Conservation (phyloP, 1,139 yeast species). For the Ogataea hybrid region DNA sequence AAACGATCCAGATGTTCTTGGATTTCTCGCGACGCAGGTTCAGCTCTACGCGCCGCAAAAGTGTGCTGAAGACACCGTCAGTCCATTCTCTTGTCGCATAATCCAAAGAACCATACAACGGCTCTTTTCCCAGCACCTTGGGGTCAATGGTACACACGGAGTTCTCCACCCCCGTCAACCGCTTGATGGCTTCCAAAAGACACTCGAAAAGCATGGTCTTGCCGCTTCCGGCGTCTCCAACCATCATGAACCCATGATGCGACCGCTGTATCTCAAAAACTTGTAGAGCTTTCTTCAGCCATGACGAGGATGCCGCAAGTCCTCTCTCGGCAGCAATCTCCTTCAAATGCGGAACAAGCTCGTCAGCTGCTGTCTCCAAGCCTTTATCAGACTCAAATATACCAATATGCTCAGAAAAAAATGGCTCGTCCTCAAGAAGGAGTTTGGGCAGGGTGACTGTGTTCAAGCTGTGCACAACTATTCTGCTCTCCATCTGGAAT, state of each 20-base stretch:
- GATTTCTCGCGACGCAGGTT: conserved; percentile 58
- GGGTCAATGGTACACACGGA: conserved; percentile 60
- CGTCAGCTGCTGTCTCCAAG: conserved; percentile 1
- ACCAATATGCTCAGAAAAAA: conserved; percentile 35
- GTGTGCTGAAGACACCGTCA: conserved; percentile 79
- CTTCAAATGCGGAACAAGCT: conserved; percentile 21
- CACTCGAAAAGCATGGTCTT: conserved; percentile 59
- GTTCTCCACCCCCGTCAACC: conserved; percentile 35
- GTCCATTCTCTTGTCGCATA: conserved; percentile 85
- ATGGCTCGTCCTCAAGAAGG: conserved; percentile 45
- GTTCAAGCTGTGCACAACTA: conserved; percentile 52
- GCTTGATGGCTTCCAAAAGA: conserved; percentile 45
- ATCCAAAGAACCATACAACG: conserved; percentile 71
- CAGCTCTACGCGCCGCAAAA: conserved; percentile 58
- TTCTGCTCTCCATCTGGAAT: conserved; percentile 35
- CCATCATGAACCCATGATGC: conserved; percentile 79
- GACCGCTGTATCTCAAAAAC: conserved; percentile 59
- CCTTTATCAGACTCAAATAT: conserved; percentile 25
- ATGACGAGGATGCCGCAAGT: conserved; percentile 34
- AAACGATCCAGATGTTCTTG: conserved; percentile 71
- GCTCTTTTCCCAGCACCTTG: conserved; percentile 65
- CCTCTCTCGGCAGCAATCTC: conserved; percentile 30
- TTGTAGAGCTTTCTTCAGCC: conserved; percentile 61
- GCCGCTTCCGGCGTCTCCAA: conserved; percentile 78
- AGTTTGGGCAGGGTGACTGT: conserved; percentile 69